Percentiles rank a stretch among this genome's conserved stretches.
These are phyloP conservation scores for Puccinia horiana DNA, from an alignment of 1,284 basidiomycete genomes.

Conservation along the genomic window DNA sequence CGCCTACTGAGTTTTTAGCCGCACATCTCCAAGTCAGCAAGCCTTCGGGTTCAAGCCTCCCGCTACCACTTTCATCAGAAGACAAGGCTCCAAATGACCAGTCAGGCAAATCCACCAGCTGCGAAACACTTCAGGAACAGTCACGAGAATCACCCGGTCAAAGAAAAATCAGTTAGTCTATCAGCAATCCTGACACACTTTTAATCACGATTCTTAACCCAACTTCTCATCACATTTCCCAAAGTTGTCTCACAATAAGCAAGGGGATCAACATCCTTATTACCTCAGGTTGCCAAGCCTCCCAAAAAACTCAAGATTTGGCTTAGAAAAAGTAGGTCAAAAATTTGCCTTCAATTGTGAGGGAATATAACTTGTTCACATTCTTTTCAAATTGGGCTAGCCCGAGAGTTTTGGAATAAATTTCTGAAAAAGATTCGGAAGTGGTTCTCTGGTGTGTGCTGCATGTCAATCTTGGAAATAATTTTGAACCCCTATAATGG, in stretches of 20 bases:
- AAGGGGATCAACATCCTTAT: background rate
- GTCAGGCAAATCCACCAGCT: background rate
- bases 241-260: background rate
- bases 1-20: background rate
- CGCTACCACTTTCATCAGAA: background rate
- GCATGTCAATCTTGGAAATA: background rate
- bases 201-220: background rate
- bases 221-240: background rate
- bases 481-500: background rate
- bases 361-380: background rate
- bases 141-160: background rate
- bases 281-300: background rate
- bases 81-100: background rate
- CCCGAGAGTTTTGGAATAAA: background rate
- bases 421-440: background rate
- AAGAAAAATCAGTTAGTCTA: background rate
- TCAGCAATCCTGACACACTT: background rate
- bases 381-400: background rate
- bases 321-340: background rate
- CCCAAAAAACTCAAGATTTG: background rate
- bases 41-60: background rate
- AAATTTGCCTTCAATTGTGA: background rate
- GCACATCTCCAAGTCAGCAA: background rate
- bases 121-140: background rate
- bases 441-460: background rate